A percentile compares a stretch with the other conserved stretches of the same genome.
Conservation (phyloP, 345 rosid genomes). For the Eutrema heterophyllum region DNA sequence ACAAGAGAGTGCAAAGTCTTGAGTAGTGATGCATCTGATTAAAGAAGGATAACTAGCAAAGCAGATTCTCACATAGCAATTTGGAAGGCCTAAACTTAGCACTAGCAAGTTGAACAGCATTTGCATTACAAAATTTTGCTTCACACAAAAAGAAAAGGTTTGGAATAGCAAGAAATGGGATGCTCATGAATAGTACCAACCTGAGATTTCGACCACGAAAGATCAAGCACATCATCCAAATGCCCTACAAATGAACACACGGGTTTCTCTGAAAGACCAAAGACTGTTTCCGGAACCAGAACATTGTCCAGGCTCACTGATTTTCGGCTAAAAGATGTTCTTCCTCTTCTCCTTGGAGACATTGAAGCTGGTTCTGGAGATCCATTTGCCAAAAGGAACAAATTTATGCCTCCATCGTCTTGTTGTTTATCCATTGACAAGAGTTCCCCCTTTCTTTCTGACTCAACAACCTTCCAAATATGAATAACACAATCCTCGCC, state of each 20-base stretch:
- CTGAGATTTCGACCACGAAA: constrained; percentile 97
- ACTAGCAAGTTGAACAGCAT: not conserved
- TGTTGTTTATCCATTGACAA: constrained; percentile 56
- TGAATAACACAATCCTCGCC: constrained; percentile 91
- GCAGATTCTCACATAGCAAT: not conserved
- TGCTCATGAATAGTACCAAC: constrained; percentile 34
- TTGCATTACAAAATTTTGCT: not conserved
- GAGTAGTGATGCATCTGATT: not conserved
- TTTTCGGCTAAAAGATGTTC: constrained; percentile 73
- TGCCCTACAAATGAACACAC: constrained; percentile 81
- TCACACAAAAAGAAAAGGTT: not conserved
- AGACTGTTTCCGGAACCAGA: constrained; percentile 68
- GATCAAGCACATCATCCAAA: constrained; percentile 73
- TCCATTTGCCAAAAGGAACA: constrained; percentile 56
- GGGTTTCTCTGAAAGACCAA: constrained; percentile 79
- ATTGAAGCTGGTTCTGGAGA: constrained; percentile 66
- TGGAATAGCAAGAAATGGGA: not conserved
- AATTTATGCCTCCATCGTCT: constrained; percentile 57
- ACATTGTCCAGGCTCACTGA: constrained; percentile 68
- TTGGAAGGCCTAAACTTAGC: not conserved
- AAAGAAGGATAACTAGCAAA: not conserved
- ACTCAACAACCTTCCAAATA: constrained; percentile 69
- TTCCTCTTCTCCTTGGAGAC: constrained; percentile 70
- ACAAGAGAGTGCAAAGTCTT: not conserved
- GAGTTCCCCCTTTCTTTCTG: constrained; percentile 82